Base-by-base conservation (phyloP, 2,329 filamentous ascomycete species). In the Colletotrichum incanum region DNA sequence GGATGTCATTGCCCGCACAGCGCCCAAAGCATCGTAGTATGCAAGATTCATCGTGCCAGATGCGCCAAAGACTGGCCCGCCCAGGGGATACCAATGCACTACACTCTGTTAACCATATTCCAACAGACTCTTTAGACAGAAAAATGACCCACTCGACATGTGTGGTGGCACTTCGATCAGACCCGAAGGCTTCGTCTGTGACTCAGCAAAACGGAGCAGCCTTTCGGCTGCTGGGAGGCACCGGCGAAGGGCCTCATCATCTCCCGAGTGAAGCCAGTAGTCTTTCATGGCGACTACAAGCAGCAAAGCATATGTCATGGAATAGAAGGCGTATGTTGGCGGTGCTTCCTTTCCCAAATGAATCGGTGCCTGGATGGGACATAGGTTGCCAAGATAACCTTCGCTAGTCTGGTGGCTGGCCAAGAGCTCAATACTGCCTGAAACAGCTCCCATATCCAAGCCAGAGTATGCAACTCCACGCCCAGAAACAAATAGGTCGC, bases 81-180 rank as follows among this genome's bases (percentile, higher is more conserved):
- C 71, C 3, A 70, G 50, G 5, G 71, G 61, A 28, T 62, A 67
- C 67, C 67, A 71, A 18, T 70, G 67, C 71, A 73, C 71, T 71
- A 7, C 2, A 11, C 7, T 8, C 12, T 26, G n/a, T 73, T 18
- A 71, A 58, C 18, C 14, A 7, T 2, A 5, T 1, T 28, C 11
- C 11, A 12, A 7, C 1, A 20, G 20, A 37, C 16, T 11, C 39
- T 7, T 20, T 5, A 2, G n/a, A n/a, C 16, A 20, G 23, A 28
- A 14, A 3, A 18, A 5, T n/a, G 23, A 47, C 67, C 55, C 39
- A 71, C 71, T 73, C 28, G 67, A 70, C n/a, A 71, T 39, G 2
- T 62, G 34, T 4, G 71, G 67, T 5, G 59, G 67, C n/a, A 58
- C 62, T 2, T 71, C 67, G 5, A 71, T 49, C 14, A 73, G 62